Base-by-base conservation (phyloP, 306 rosid genomes). In the Rosa rugosa region DNA sequence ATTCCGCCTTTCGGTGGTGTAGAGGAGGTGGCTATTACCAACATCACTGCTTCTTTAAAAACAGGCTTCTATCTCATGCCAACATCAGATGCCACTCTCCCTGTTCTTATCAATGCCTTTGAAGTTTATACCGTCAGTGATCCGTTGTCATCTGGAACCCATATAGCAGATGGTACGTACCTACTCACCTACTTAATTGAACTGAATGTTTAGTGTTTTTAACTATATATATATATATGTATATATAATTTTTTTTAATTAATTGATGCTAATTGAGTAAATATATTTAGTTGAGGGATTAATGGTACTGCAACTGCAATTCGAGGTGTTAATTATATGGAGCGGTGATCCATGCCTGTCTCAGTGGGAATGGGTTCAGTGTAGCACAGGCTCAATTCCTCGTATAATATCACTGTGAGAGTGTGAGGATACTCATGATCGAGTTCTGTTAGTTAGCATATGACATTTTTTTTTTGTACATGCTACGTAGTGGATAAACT, bases 281-380 rank as follows among this genome's bases (percentile, higher is more conserved):
- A 27, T 27, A 27, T 27, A 27, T 27, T 27, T 27, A 27, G 31
- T 27, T 27, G 31, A 27, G 31, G 31, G 31, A 27, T 80, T 87
- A 64, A 53, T 66, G n/a, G 69, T 75, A 25, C 70, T 88, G 17
- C 68, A 79, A 22, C 74, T 59, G 14, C 72, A 79, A 63, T 85
- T 88, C 60, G 84, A 88, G 89, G 86, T 10, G 91, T 27, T 27
- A 1, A 27, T 27, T 27, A 27, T 27, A 27, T 27, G 31, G 31
- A 27, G 31, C 31, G 89, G 86, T 10, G 91, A 88, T 42, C 89
- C 87, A 5, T 81, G 91, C 73, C 83, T 85, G 0, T 80, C 72
- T 59, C 42, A 34, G 40, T 88, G 91, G 86, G 86, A 88, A 76
- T 88, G 89, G 91, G 75, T 83, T 14, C 31, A 78, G 77, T 83